phyloP scores from a whole-genome alignment of 192 early-diverging fungal species.

The Allomyces macrogynus region DNA sequence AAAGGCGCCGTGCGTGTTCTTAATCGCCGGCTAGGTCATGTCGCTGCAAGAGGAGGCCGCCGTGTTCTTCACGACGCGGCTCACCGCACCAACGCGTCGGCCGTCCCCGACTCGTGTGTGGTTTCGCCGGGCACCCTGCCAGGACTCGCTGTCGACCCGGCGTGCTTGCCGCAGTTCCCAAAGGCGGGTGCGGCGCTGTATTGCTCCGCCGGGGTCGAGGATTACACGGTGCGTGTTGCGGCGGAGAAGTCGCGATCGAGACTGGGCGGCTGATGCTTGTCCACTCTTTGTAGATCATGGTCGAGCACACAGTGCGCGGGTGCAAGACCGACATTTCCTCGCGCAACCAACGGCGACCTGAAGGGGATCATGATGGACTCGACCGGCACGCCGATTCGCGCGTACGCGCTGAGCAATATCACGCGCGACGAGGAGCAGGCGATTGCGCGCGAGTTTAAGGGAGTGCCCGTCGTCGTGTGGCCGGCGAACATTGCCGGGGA shows the following conservation, averaged over 20 bases:
- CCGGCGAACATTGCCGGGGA: neutral
- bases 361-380: neutral
- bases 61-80: neutral
- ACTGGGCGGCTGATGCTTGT: too few species aligned
- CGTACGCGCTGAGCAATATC: neutral
- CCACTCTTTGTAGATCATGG: neutral
- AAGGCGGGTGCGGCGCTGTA: neutral
- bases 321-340: neutral
- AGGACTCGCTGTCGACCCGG: neutral
- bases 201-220: neutral
- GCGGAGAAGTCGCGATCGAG: too few species aligned
- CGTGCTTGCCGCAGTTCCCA: neutral
- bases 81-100: neutral
- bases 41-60: neutral
- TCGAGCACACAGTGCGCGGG: neutral
- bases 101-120: neutral
- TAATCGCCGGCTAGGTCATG: neutral
- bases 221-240: neutral
- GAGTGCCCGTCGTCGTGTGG: neutral
- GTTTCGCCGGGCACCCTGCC: neutral
- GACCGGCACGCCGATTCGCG: neutral
- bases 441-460: neutral
- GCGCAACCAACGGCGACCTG: neutral
- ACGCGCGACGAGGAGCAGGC: neutral
- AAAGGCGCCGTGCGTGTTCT: neutral